Base-by-base conservation (phyloP, 2,329 filamentous ascomycete genomes). In the Cercospora beticola region DNA sequence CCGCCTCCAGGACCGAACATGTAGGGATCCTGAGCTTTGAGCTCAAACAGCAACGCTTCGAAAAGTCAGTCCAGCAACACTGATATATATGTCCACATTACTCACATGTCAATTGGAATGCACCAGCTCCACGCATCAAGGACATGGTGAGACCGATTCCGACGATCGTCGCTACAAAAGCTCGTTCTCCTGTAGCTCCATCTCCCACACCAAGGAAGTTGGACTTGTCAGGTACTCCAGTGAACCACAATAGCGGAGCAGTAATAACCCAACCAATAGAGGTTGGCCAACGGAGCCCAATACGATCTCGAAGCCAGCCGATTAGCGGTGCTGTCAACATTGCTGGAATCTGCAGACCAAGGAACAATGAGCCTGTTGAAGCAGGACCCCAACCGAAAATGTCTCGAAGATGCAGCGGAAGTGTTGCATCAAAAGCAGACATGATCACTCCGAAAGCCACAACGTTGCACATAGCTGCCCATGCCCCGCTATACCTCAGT, bases 1-100 rank as follows among this genome's bases (percentile, higher is more conserved):
- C 67, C 71, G 18, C 71, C 71, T 12, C 66, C 63, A 3, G 69
- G 69, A 12, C 71, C 71, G 33, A 72, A 72, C 14, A 72, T 23
- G 9, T 64, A 40, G 14, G 71, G 69, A 43, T 72, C 68, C 4
- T 68, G 49, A 28, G 40, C 64, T 43, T 58, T 46, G 2, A 72
- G 52, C 16, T 71, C 62, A 23, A 64, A 69, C 5, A 72, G 57
- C 18, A 61, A 58, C 10, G 71, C 65, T 70, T 5, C 5, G 4
- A 31, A n/a, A 30, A 6, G 57, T 69, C 23, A 64, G 59, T 60
- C 5, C n/a, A 10, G 9, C 30, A 31, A 12, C n/a, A 31, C 12
- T 4, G 9, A 16, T n/a, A 21, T 6, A 26, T 12, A 57, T 21
- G 56, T 36, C 14, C 1, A 1, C 5, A 8, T 16, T 18, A 62